These are phyloP conservation scores for Melaleuca quinquenervia DNA, from an alignment of 345 rosid genomes.

Conservation along the genomic window DNA sequence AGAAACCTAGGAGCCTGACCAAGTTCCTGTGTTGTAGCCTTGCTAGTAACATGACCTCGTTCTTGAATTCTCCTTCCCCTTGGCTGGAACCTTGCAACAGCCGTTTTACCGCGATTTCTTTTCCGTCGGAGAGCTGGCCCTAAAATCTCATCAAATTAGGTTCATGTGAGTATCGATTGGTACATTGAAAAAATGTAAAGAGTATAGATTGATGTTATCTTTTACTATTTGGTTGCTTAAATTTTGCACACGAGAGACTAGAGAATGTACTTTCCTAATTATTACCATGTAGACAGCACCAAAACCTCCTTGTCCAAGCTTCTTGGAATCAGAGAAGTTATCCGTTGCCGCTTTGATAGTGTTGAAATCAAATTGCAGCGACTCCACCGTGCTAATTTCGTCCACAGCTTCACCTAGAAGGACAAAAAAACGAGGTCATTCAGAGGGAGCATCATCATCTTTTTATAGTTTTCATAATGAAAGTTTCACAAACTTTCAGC, in stretches of 20 bases:
- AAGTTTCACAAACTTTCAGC: too few relatives aligned
- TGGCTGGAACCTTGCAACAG: constrained; percentile 31
- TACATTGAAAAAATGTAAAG: too few relatives aligned
- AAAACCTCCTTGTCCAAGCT: constrained; percentile 19
- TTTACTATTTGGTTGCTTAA: background rate
- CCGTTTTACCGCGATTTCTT: constrained; percentile 26
- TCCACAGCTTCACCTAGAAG: background rate
- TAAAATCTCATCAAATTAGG: background rate
- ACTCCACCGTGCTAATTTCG: background rate
- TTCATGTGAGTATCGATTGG: too few relatives aligned
- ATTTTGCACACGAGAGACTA: background rate
- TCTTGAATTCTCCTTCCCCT: constrained; percentile 24
- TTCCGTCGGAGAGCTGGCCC: constrained; percentile 15
- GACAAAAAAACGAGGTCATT: too few relatives aligned
- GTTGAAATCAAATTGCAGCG: constrained; percentile 8
- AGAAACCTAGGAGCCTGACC: constrained; percentile 30
- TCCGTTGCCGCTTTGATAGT: constrained; percentile 5
- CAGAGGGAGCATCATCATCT: too few relatives aligned
- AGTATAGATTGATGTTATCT: too few relatives aligned
- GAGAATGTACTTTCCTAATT: background rate
- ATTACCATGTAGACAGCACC: constrained; percentile 16
- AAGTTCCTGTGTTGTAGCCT: constrained; percentile 36
- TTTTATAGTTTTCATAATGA: too few relatives aligned
- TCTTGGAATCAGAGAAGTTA: constrained; percentile 11
- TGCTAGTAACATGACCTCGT: constrained; percentile 27